phyloP scores from a whole-genome alignment of 148 eudicot genomes.

The Rhododendron ovatum region DNA sequence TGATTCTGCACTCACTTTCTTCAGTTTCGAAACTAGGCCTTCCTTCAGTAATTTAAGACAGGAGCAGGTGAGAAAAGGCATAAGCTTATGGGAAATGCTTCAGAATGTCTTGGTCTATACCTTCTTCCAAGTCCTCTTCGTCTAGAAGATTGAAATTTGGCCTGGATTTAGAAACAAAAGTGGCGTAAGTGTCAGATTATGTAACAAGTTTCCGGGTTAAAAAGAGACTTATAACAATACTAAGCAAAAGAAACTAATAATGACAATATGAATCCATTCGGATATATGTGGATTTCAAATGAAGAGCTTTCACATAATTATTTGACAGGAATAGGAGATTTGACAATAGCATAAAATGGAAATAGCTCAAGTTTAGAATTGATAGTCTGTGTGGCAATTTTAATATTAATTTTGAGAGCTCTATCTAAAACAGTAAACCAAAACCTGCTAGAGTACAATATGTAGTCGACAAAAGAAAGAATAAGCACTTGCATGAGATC shows the following conservation, averaged over 20 bases:
- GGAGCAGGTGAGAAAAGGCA: constrained; percentile 1
- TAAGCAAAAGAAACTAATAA: not conserved
- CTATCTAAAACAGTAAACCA: not conserved
- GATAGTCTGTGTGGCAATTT: not conserved
- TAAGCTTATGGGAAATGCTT: not conserved
- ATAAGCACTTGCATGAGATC: constrained; percentile 42
- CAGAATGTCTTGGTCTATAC: constrained; percentile 25
- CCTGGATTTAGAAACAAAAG: constrained; percentile 30
- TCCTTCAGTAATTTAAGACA: constrained; percentile 31
- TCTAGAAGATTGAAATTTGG: constrained; percentile 82
- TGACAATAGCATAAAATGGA: not conserved
- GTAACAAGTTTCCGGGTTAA: not conserved
- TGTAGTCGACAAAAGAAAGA: not conserved
- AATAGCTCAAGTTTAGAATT: not conserved
- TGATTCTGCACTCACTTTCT: constrained; percentile 68
- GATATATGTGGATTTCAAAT: not conserved
- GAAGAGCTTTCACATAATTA: not conserved
- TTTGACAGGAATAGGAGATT: not conserved
- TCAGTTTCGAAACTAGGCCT: constrained; percentile 26
- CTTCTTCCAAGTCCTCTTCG: constrained; percentile 59
- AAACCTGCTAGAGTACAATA: not conserved
- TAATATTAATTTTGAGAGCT: not conserved
- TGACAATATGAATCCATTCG: not conserved
- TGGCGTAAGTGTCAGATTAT: not conserved
- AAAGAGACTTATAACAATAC: not conserved